Evolutionary conservation across 2,329 filamentous ascomycete genomes (phyloP).

Genomic region (Cadophora sp.): DNA sequence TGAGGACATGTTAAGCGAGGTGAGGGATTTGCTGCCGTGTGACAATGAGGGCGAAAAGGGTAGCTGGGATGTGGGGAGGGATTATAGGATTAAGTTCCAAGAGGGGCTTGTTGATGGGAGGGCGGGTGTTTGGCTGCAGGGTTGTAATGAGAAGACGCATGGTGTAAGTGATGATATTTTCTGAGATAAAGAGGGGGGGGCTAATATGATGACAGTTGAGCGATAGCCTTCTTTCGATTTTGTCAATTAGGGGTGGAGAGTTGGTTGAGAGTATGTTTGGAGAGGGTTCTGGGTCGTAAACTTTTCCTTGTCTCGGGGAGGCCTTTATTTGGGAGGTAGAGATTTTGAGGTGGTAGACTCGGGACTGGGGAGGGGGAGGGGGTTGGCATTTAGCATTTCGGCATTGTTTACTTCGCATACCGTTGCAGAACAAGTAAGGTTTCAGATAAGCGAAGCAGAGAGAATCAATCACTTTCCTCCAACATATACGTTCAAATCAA

Average conservation of each 20-base stretch:
- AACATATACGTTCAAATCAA: neutral
- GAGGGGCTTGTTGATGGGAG: conserved; percentile 68
- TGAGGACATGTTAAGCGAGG: conserved; percentile 73
- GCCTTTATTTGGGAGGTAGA: neutral
- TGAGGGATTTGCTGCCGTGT: conserved; percentile 70
- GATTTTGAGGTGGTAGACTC: neutral
- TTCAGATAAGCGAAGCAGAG: neutral
- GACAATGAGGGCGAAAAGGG: conserved; percentile 33
- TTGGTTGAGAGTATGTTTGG: conserved; percentile 79
- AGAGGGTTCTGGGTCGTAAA: neutral
- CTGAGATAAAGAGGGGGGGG: neutral
- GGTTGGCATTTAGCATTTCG: conserved; percentile 2
- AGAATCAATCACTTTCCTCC: neutral
- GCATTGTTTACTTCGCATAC: neutral
- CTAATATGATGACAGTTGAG: conserved; percentile 62
- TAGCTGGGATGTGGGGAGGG: conserved; percentile 73
- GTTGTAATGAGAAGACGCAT: conserved; percentile 91
- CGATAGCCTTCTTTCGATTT: conserved; percentile 80
- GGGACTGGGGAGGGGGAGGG: too few species aligned
- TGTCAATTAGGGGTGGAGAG: conserved; percentile 78
- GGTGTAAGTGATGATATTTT: conserved; percentile 67
- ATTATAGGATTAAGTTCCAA: conserved; percentile 80
- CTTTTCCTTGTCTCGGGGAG: neutral
- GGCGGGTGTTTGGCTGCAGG: conserved; percentile 90
- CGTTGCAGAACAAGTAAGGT: neutral